Conservation (phyloP, 805 yeast genomes). For the Schwanniomyces occidentalis region DNA sequence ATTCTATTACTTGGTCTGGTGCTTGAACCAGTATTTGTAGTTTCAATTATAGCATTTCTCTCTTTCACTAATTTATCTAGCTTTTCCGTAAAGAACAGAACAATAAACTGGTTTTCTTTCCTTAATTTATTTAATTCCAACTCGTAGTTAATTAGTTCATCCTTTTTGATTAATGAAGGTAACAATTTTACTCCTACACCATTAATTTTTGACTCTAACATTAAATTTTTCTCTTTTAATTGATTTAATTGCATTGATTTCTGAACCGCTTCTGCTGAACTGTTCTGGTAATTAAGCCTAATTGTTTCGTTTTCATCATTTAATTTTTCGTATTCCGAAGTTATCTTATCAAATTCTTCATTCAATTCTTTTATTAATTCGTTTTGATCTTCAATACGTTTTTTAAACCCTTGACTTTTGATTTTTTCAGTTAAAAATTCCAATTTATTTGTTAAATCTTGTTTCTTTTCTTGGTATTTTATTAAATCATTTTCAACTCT, state of each 20-base stretch:
- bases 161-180: conserved; percentile 35
- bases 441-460: conserved; percentile 14
- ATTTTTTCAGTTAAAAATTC: conserved; percentile 9
- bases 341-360: conserved; percentile 25
- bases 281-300: conserved; percentile 33
- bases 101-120: conserved; percentile 30
- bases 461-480: conserved; percentile 17
- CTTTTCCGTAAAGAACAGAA: conserved; percentile 27
- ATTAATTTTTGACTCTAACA: conserved; percentile 21
- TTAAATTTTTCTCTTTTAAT: conserved; percentile 18
- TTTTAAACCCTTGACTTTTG: conserved; percentile 1
- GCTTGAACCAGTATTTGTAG: conserved; percentile 25
- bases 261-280: conserved; percentile 34
- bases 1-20: conserved; percentile 35
- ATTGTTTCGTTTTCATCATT: conserved; percentile 28
- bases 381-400: conserved; percentile 17
- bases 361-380: conserved; percentile 20
- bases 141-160: conserved; percentile 31
- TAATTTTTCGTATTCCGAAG: conserved; percentile 24
- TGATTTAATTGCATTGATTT: conserved; percentile 20
- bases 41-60: conserved; percentile 30
- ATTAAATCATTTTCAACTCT: conserved; percentile 31
- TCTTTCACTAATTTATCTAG: conserved; percentile 37
- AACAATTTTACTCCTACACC: conserved; percentile 38
- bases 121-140: conserved; percentile 22